Evolutionary conservation across 345 rosid species (phyloP), one percentile per base, ranked within the genome.

Genomic region (Lagerstroemia speciosa): DNA sequence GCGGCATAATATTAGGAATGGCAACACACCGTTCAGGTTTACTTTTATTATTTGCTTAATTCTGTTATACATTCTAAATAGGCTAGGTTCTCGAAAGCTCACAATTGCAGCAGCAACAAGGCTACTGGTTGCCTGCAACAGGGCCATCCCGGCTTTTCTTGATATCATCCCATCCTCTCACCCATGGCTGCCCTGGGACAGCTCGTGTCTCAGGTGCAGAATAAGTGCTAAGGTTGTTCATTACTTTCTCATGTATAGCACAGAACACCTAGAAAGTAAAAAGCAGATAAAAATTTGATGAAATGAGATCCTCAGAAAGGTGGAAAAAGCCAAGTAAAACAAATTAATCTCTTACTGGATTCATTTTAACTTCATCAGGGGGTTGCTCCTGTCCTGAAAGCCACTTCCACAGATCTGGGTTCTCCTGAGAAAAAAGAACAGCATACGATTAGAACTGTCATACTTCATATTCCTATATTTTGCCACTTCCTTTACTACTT

Each of bases 381-480:
- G 97, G 89, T 80, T 86, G 89, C 84, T 91, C 97, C 76, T 91
- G 97, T 26, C 79, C 84, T 40, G 85, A 89, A 72, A 93, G 76
- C 99, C 97, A 93, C 74, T 86, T 93, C 99, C 99, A 93, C 37
- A 93, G 88, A 65, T 86, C 95, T 16, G 96, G 99, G 78, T 93
- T 91, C 79, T 93, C 96, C 97, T 93, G 86, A 77, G 31, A 32
- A 17, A 24, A 57, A 26, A 57, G 30, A 57, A 24, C 30, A 53
- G 10, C 60, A 7, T 53, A 53, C 12, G 11, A n/a, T 24, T 20
- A 24, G 60, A 24, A 53, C 24, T 53, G 10, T 53, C 2, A n/a
- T 53, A 3, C 60, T 53, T 22, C 29, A 20, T 48, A 48, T 48
- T 19, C n/a, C n/a, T n/a, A n/a, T n/a, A n/a, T n/a, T n/a, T n/a